Conservation (phyloP, 805 yeast genomes). For the Maudiozyma serrabonitensis region DNA sequence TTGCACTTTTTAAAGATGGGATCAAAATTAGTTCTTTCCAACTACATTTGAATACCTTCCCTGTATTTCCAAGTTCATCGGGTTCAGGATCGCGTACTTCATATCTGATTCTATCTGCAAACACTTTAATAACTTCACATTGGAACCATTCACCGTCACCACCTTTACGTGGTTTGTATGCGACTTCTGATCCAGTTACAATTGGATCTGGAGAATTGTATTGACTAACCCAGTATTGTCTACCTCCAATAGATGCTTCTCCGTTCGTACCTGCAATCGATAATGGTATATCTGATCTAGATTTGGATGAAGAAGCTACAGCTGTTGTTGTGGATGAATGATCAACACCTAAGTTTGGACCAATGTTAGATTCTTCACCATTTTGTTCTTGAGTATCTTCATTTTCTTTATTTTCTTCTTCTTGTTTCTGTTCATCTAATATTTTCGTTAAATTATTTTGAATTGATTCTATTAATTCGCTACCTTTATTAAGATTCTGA, state of each 20-base stretch:
- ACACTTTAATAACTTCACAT: slow-evolving; percentile 73
- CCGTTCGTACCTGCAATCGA: neutral
- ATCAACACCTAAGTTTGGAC: neutral
- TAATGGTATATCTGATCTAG: slow-evolving; percentile 5
- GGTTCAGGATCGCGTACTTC: slow-evolving; percentile 98
- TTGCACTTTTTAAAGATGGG: slow-evolving; percentile 38
- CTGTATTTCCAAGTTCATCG: slow-evolving; percentile 83
- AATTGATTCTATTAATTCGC: slow-evolving; percentile 34
- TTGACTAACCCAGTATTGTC: slow-evolving; percentile 42
- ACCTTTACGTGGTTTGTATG: slow-evolving; percentile 63
- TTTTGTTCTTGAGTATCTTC: neutral
- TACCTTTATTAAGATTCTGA: slow-evolving; percentile 47
- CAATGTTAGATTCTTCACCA: neutral
- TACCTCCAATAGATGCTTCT: slow-evolving; percentile 26
- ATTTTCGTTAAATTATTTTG: slow-evolving; percentile 39
- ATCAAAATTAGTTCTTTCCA: slow-evolving; percentile 72
- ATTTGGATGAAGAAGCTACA: neutral
- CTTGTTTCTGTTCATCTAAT: slow-evolving; percentile 17
- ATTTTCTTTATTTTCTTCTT: slow-evolving; percentile 1
- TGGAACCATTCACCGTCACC: slow-evolving; percentile 87
- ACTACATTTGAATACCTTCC: slow-evolving; percentile 73
- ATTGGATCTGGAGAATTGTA: slow-evolving; percentile 53
- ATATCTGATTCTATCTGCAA: slow-evolving; percentile 64
- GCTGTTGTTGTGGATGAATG: neutral
- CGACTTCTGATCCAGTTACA: slow-evolving; percentile 70